Evolutionary conservation across 1,284 basidiomycete genomes (phyloP).

Genomic region (Ganoderma resinaceum): DNA sequence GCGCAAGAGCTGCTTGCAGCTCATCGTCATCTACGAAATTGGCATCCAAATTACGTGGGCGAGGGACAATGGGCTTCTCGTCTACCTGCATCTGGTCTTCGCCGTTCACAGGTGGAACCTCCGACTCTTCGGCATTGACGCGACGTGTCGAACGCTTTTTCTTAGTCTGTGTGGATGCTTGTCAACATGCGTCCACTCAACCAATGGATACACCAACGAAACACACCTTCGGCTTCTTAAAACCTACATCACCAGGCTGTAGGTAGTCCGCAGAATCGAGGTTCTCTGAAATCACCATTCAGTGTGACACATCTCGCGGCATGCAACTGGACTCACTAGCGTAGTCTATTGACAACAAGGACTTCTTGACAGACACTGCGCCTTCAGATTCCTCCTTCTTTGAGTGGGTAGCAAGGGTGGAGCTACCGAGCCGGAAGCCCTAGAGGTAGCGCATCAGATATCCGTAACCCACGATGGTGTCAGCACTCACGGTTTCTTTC

Average conservation of each 20-base stretch:
- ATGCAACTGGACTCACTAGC: slow-evolving; percentile 64
- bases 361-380: slow-evolving; percentile 75
- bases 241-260: slow-evolving; percentile 90
- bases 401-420: slow-evolving; percentile 49
- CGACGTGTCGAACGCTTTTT: slow-evolving; percentile 86
- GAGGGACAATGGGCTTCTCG: slow-evolving; percentile 64
- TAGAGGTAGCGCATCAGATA: slow-evolving; percentile 39
- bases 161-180: slow-evolving; percentile 70
- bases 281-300: slow-evolving; percentile 66
- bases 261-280: slow-evolving; percentile 88
- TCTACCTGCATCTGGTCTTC: slow-evolving; percentile 82
- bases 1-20: slow-evolving; percentile 91
- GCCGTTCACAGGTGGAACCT: slow-evolving; percentile 50
- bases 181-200: background rate
- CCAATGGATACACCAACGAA: background rate
- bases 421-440: slow-evolving; percentile 83
- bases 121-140: slow-evolving; percentile 64
- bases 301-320: slow-evolving; percentile 12
- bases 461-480: background rate
- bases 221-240: slow-evolving; percentile 90
- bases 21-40: slow-evolving; percentile 99
- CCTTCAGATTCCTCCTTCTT: slow-evolving; percentile 57
- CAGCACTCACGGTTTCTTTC: slow-evolving; percentile 63
- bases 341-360: slow-evolving; percentile 90
- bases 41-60: slow-evolving; percentile 73